Evolutionary conservation across 2,329 filamentous ascomycete genomes (phyloP).

Genomic region (Xylariomycetidae sp.): DNA sequence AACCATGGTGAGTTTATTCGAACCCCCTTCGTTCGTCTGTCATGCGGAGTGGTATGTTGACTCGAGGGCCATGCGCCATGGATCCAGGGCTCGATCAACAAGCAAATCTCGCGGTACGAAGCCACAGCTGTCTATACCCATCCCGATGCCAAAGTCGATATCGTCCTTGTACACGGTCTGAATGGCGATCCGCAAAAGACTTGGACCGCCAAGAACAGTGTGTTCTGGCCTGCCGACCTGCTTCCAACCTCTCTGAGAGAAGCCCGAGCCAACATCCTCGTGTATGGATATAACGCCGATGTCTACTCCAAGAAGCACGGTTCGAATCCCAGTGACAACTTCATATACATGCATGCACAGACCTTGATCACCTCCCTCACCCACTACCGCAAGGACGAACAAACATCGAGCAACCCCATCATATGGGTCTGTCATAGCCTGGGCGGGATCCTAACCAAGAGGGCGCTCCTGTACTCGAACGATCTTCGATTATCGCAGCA

Average conservation of each 20-base stretch:
- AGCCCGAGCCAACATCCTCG: constrained; percentile 58
- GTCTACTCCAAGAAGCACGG: constrained; percentile 44
- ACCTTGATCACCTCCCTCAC: constrained; percentile 60
- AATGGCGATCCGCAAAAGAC: constrained; percentile 63
- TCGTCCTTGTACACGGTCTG: constrained; percentile 67
- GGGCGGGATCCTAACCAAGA: constrained; percentile 68
- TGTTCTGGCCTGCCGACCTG: constrained; percentile 68
- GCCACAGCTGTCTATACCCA: constrained; percentile 56
- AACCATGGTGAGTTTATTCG: neutral
- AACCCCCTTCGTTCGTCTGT: constrained; percentile 3
- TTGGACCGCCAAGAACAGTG: constrained; percentile 52
- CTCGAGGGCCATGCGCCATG: constrained; percentile 12
- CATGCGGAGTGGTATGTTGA: constrained; percentile 7
- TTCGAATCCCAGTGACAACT: constrained; percentile 59
- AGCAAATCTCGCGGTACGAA: constrained; percentile 51
- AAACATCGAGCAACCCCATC: constrained; percentile 59
- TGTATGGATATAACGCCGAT: constrained; percentile 73
- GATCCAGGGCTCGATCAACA: constrained; percentile 44
- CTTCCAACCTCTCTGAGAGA: constrained; percentile 56
- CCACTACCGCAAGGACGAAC: constrained; percentile 55
- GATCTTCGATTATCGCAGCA: constrained; percentile 55
- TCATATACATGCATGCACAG: constrained; percentile 67
- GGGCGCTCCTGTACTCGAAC: constrained; percentile 63
- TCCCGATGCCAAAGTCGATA: constrained; percentile 55
- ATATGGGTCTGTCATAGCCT: constrained; percentile 74